Evolutionary conservation across 108 stramenopile species (phyloP), one percentile per base, ranked within the genome.

Genomic region (Cyclostephanos tholiformis): DNA sequence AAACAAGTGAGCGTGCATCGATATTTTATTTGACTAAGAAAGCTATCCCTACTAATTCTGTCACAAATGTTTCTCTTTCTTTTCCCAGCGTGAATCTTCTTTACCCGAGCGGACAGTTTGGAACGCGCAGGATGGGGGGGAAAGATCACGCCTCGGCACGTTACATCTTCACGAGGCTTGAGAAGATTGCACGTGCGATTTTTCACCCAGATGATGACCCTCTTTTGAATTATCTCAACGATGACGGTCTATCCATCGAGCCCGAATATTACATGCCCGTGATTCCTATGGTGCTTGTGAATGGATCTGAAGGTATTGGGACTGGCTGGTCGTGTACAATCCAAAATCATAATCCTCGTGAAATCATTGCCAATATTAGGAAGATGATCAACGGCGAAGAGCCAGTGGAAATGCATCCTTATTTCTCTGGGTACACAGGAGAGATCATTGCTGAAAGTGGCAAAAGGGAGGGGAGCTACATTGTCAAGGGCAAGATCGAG

Each of bases 201-300:
- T 99, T 99, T 75, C 99, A 98, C 75, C 97, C 97, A 4, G 97
- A 99, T 71, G 99, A 99, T 79, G 99, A 99, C 73, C 87, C 87
- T 17, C 86, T 99, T 17, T 86, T 99, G 27, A 85, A 79, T 62
- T 98, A 95, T 82, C 88, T 97, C 25, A 86, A 94, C 39, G 99
- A 99, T 72, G 99, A 99, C 79, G 99, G 99, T 13, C 76, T 95
- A 35, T 81, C 87, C 41, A 97, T 99, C 65, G 99, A 99, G 82
- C 99, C 99, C 10, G 88, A 87, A 20, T 97, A 83, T 75, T 99
- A 99, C 77, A 87, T 97, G 70, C 98, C 97, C 8, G 91, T 97
- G 32, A 88, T 98, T 32, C 97, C 95, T 0, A 90, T 96, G 86
- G 75, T 93, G 9, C 80, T 95, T 6, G 91, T 95, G 4, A 95